Evolutionary conservation across 2,329 filamentous ascomycete genomes (phyloP), one percentile per base, ranked within the genome.

Genomic region (Nannizziopsis arthrosporioides): DNA sequence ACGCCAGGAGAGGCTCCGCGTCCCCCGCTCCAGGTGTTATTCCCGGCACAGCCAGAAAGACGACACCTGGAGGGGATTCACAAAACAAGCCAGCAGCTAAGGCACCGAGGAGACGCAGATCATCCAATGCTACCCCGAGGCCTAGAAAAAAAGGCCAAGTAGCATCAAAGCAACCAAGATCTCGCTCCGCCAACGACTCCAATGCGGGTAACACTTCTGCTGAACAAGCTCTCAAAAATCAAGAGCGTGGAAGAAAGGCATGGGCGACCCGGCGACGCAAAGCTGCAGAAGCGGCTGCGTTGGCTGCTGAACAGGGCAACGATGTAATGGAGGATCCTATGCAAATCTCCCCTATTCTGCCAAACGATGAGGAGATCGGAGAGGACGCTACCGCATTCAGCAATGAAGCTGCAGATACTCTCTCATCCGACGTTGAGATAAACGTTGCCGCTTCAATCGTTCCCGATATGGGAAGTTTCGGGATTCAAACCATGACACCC

Each of bases 251-350:
- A 5, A 15, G 31, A 12, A 46, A 39, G 14, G 44, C 36, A 5
- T 40, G 36, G 44, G 44, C 31, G 40, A 47, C 44, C 10, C 12
- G 37, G 14, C 17, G n/a, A 31, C 44, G 44, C 15, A 47, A 35
- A 11, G 44, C 44, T n/a, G 44, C 44, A 7, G 36, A 40, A 40
- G 14, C 19, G 19, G 44, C 44, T 4, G 44, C 22, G n/a, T 19
- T 47, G 14, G 45, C 45, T 10, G 30, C 35, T 18, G 14, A 42
- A 10, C 31, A 42, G 30, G 38, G 45, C n/a, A 42, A 5, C 11
- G 37, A 18, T n/a, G 7, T 5, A 35, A n/a, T 10, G 6, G 11
- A 34, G 8, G 18, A 27, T 27, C 22, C 4, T 27, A 27, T 27
- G 22, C 22, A 27, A 27, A 27, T 27, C 22, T 27, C 22, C 7